Evolutionary conservation across 257 asterid genomes (phyloP), one percentile per base, ranked within the genome.

Genomic region (Solanum neorickii): DNA sequence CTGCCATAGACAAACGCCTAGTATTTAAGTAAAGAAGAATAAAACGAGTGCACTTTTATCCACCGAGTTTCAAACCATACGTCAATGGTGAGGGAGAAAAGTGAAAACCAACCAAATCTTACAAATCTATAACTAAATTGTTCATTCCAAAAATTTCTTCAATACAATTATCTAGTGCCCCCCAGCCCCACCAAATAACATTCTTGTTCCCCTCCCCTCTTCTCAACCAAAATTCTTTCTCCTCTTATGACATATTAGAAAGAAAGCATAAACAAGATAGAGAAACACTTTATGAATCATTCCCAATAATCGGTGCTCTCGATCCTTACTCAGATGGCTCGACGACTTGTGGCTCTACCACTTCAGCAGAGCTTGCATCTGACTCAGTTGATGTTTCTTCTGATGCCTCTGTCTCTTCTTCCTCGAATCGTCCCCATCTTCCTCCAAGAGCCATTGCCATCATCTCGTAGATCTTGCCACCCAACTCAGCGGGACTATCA

Each of bases 361-460:
- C 92, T 62, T 91, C 97, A 1, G 88, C 86, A 0, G 91, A 86
- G 21, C 86, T 44, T 11, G 72, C 91, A 21, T 88, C 94, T 23
- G 88, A 78, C 37, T 90, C 97, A 0, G 80, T 59, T 18, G 91
- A 20, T 29, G 78, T 80, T 9, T 52, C 87, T 29, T 44, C 89
- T 13, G 87, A 85, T 39, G 69, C 62, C 49, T 87, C 93, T 0
- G 80, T 8, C 52, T 87, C 93, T 0, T 91, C 90, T 56, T 92
- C 98, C 83, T 97, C 97, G 0, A 70, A 73, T 90, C 99, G 88
- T 23, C 99, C 99, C 99, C 99, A 97, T 88, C 96, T 92, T 87
- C 99, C 99, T 85, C 99, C 99, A 25, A 97, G 96, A 77, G 99
- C 99, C 97, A 97, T 93, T 16, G 98, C 96, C 99, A 97, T 97